Percentiles rank a stretch among this genome's conserved stretches.
Conservation (phyloP, 2,329 filamentous ascomycete genomes). For the Calonectria crousiana region DNA sequence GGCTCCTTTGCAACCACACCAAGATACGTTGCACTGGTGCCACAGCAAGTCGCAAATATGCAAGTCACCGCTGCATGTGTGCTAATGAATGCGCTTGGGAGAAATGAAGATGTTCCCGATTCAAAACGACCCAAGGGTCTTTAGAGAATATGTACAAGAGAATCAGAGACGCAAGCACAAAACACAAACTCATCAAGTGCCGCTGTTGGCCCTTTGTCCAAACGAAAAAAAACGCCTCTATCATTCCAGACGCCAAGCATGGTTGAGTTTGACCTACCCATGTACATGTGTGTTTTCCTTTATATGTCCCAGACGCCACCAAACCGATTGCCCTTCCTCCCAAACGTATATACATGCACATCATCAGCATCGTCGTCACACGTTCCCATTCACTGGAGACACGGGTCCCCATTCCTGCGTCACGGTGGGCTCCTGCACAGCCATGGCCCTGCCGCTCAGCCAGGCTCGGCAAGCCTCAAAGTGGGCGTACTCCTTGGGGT, state of each 20-base stretch:
- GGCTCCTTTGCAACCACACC: neutral
- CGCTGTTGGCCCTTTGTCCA: neutral
- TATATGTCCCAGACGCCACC: neutral
- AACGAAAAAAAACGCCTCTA: neutral
- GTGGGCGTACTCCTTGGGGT: slow-evolving; percentile 53
- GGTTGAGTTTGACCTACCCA: neutral
- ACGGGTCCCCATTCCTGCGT: slow-evolving; percentile 55
- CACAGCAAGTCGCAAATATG: neutral
- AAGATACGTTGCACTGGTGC: neutral
- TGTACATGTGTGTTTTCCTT: neutral
- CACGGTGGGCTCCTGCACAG: slow-evolving; percentile 54
- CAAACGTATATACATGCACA: slow-evolving; percentile 1
- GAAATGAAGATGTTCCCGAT: neutral
- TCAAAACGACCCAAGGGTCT: neutral
- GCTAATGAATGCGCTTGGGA: neutral
- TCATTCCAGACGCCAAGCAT: neutral
- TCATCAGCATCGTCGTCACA: neutral
- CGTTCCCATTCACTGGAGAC: neutral
- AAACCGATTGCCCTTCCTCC: neutral
- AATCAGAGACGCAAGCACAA: neutral
- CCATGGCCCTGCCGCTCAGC: slow-evolving; percentile 54
- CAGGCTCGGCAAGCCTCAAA: slow-evolving; percentile 61
- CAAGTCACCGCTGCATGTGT: neutral
- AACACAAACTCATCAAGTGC: neutral
- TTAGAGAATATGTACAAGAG: neutral